A percentile compares a stretch with the other conserved stretches of the same genome.
phyloP scores from a whole-genome alignment of 2,329 filamentous ascomycete genomes.

The Nigrospora sphaerica region DNA sequence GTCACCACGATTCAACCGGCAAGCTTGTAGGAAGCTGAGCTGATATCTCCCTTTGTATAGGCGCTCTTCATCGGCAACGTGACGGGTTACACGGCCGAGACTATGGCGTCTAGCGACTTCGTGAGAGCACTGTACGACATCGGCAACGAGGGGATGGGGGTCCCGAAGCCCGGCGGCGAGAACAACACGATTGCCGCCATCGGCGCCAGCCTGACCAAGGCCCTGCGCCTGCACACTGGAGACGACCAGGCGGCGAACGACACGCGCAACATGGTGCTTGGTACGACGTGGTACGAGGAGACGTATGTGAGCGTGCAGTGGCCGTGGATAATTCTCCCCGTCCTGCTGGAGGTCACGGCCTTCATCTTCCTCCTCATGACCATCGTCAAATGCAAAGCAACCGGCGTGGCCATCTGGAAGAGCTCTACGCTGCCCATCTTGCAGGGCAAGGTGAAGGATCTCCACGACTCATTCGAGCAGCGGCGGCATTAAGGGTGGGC shows the following conservation, averaged over 20 bases:
- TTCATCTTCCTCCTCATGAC: conserved; percentile 4
- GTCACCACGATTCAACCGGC: not conserved
- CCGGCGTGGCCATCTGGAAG: conserved; percentile 8
- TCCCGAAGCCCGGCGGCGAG: conserved; percentile 5
- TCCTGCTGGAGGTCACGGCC: conserved; percentile 3
- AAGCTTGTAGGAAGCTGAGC: not conserved
- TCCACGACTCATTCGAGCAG: not conserved
- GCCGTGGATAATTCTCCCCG: conserved; percentile 6
- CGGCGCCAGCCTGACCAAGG: conserved; percentile 5
- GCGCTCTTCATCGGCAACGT: conserved; percentile 5
- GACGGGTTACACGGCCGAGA: not conserved
- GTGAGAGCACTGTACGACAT: conserved; percentile 5
- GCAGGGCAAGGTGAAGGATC: conserved; percentile 3
- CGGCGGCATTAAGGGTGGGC: not conserved
- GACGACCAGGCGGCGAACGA: not conserved
- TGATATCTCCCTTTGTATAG: not conserved
- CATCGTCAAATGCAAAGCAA: conserved; percentile 4
- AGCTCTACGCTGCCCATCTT: conserved; percentile 7
- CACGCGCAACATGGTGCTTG: not conserved
- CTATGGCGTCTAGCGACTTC: not conserved
- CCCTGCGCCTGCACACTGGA: conserved; percentile 1
- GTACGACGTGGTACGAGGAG: conserved; percentile 4
- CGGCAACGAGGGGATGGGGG: conserved; percentile 4
- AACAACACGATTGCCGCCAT: conserved; percentile 6
- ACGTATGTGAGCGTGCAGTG: conserved; percentile 7